Base-by-base conservation (phyloP, 495 filamentous ascomycete genomes). In the Friedmanniomyces simplex region DNA sequence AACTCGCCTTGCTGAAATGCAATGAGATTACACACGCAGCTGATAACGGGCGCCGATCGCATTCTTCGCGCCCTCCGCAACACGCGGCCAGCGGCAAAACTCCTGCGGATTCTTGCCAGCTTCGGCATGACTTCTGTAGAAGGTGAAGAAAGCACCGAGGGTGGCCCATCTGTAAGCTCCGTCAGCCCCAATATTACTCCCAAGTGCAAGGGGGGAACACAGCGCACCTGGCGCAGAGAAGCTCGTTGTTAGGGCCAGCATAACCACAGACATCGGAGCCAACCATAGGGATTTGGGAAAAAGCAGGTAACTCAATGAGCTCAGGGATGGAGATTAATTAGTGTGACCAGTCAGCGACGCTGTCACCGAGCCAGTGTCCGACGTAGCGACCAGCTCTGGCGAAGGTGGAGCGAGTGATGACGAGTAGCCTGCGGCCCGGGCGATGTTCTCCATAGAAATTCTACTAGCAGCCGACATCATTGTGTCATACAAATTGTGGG, bases 231-330 rank as follows among this genome's bases (percentile, higher is more conserved):
- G 88, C 80, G 68, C 89, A 95, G 7, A 95, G 81, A 54, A 82
- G 74, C 66, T 90, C 86, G 11, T 79, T 91, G 0, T 87, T 86
- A 68, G 83, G 78, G 28, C 74, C 75, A 11, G 69, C 82, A 58
- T 85, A 95, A 0, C 89, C 89, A 66, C 89, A 95, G 11, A 88
- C 82, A 68, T 95, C 89, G 0, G 83, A 77, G 22, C 89, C 89
- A 0, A 89, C 85, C 84, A 95, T 88, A 30, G 88, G 87, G 1
- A 95, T 69, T 66, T 94, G 88, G 77, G 86, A 94, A 61, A 94
- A 79, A 2, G 86, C 76, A 0, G 82, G 81, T 62, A 91, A 95
- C 16, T 83, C 79, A 25, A 94, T 70, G 69, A 87, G 77, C 57
- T 79, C 77, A 2, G 79, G 68, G 63, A 95, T 89, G 20, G 79